Evolutionary conservation across 2,329 filamentous ascomycete species (phyloP).

Genomic region (Ceratocystis huliohia): DNA sequence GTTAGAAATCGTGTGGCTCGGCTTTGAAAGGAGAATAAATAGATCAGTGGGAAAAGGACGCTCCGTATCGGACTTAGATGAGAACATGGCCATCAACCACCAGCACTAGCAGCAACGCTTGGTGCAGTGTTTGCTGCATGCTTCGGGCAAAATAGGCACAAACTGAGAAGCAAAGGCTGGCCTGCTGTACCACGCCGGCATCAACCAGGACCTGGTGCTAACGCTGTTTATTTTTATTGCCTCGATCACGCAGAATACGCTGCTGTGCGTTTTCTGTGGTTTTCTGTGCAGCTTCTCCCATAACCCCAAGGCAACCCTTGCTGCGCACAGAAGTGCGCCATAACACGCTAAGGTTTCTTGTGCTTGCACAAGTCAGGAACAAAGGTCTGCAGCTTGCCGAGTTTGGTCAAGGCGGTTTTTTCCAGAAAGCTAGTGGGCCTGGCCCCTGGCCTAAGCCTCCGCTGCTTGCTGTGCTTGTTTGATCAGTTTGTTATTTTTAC

Average conservation of each 20-base stretch:
- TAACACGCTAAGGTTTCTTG: background rate
- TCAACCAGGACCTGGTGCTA: background rate
- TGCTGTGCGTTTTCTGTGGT: too few species aligned
- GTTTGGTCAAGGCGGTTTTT: background rate
- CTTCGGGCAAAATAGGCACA: background rate
- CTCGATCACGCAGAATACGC: too few species aligned
- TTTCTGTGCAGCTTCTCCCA: too few species aligned
- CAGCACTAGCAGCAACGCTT: background rate
- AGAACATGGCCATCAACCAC: too few species aligned
- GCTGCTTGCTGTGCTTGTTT: background rate
- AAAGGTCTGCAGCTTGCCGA: background rate
- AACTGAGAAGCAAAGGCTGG: background rate
- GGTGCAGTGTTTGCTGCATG: background rate
- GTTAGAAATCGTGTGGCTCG: too few species aligned
- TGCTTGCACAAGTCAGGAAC: slow-evolving; percentile 9
- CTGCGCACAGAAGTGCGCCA: background rate
- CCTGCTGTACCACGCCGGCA: background rate
- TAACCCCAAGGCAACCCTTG: background rate
- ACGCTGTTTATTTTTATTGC: too few species aligned
- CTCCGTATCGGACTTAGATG: too few species aligned
- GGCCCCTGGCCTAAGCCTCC: background rate
- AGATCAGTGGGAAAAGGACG: too few species aligned
- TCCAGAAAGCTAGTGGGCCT: background rate
- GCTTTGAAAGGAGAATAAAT: too few species aligned
- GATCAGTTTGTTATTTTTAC: background rate